Evolutionary conservation across 129 eudicot genomes (phyloP).

Genomic region (Escallonia rubra): DNA sequence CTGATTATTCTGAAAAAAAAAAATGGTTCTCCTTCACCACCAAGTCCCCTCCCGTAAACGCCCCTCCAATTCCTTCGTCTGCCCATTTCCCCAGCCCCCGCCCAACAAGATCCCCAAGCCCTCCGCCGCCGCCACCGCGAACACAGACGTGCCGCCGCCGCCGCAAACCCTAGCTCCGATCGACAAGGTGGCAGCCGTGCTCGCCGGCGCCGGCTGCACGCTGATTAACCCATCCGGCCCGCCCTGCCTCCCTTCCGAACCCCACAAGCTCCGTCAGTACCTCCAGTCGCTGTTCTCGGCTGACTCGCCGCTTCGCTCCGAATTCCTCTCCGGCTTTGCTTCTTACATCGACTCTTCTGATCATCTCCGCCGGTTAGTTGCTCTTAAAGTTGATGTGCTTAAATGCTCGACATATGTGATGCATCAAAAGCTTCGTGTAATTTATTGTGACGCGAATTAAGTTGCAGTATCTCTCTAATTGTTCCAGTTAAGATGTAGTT

Average conservation of each 20-base stretch:
- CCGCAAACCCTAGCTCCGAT: constrained; percentile 27
- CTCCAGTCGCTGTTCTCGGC: constrained; percentile 37
- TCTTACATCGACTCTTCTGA: constrained; percentile 36
- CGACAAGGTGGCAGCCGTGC: constrained; percentile 44
- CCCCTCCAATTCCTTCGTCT: constrained; percentile 44
- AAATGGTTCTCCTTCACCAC: constrained; percentile 36
- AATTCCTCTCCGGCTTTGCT: constrained; percentile 47
- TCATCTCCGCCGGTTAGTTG: constrained; percentile 48
- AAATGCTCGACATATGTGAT: too few relatives aligned
- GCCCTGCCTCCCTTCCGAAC: constrained; percentile 65
- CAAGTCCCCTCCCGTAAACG: constrained; percentile 43
- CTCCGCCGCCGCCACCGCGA: constrained; percentile 7
- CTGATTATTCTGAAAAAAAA: not conserved
- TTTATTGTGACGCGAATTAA: too few relatives aligned
- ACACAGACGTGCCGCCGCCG: constrained; percentile 8
- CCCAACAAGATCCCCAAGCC: constrained; percentile 39
- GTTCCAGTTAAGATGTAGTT: too few relatives aligned
- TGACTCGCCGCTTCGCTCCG: constrained; percentile 33
- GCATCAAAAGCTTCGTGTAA: too few relatives aligned
- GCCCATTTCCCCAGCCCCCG: constrained; percentile 40
- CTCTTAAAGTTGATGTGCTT: too few relatives aligned
- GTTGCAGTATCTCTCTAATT: too few relatives aligned
- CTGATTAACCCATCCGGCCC: constrained; percentile 51
- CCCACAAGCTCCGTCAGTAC: constrained; percentile 41
- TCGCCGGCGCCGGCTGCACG: constrained; percentile 76